phyloP scores from a whole-genome alignment of 2,329 filamentous ascomycete genomes.

The Aspergillus sp. region DNA sequence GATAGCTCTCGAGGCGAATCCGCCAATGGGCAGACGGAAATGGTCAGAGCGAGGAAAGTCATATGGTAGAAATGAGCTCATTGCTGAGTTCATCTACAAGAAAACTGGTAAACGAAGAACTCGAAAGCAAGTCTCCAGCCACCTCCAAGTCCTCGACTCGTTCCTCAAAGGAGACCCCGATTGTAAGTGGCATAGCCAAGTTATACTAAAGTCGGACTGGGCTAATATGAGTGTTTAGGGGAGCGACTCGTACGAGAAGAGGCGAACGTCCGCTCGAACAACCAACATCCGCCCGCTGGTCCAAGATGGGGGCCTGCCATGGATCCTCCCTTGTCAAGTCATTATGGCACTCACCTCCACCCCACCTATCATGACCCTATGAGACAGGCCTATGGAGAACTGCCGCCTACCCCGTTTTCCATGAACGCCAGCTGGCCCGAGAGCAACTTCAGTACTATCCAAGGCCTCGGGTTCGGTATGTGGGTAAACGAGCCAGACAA shows the following conservation, averaged over 20 bases:
- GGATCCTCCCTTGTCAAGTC: conserved; percentile 34
- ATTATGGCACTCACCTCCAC: conserved; percentile 31
- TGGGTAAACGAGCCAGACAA: conserved; percentile 45
- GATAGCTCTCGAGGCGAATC: conserved; percentile 56
- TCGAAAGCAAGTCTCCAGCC: conserved; percentile 65
- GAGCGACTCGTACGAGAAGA: conserved; percentile 44
- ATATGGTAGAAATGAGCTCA: conserved; percentile 63
- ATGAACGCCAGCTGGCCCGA: conserved; percentile 38
- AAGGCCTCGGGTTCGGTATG: conserved; percentile 49
- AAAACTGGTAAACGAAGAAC: conserved; percentile 55
- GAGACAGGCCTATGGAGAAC: conserved; percentile 37
- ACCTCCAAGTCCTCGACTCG: conserved; percentile 63
- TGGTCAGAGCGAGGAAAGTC: conserved; percentile 54
- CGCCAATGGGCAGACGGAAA: conserved; percentile 61
- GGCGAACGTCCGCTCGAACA: conserved; percentile 35
- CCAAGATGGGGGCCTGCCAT: conserved; percentile 38
- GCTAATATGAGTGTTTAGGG: conserved; percentile 28
- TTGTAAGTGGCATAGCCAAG: conserved; percentile 43
- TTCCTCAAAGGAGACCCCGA: conserved; percentile 56
- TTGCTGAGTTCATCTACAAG: conserved; percentile 59
- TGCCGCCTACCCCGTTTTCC: conserved; percentile 38
- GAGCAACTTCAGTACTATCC: conserved; percentile 30
- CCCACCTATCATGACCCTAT: conserved; percentile 35
- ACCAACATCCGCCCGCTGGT: conserved; percentile 34
- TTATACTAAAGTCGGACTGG: background rate